These are phyloP conservation scores for Xylaria cubensis DNA, from an alignment of 495 filamentous ascomycete genomes.

Conservation along the genomic window DNA sequence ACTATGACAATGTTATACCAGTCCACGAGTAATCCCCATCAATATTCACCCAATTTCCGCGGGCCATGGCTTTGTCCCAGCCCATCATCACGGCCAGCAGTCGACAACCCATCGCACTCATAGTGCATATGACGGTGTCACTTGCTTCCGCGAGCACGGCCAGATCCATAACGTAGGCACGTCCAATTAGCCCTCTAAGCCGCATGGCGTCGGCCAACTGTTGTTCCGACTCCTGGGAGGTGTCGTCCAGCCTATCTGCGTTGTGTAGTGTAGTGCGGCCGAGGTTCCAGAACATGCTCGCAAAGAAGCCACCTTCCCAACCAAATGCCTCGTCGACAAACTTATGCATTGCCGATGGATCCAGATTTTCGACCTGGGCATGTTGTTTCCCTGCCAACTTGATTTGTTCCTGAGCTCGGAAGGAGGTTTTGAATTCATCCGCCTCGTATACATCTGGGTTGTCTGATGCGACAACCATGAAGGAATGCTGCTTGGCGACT, in stretches of 20 bases:
- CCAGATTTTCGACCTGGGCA: constrained; percentile 41
- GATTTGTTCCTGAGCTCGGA: constrained; percentile 69
- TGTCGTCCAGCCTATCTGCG: constrained; percentile 31
- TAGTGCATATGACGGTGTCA: constrained; percentile 70
- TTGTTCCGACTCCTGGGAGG: constrained; percentile 21
- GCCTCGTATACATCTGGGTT: constrained; percentile 70
- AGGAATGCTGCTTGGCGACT: constrained; percentile 46
- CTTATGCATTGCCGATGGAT: constrained; percentile 54
- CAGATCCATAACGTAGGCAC: constrained; percentile 75
- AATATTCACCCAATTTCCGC: constrained; percentile 71
- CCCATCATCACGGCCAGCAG: constrained; percentile 80
- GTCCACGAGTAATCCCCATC: constrained; percentile 70
- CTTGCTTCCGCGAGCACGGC: constrained; percentile 66
- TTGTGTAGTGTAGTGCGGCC: constrained; percentile 51
- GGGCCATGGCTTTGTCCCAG: constrained; percentile 68
- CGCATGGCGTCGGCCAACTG: constrained; percentile 60
- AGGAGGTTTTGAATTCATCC: constrained; percentile 57
- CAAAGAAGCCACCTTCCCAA: constrained; percentile 79
- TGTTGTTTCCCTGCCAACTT: constrained; percentile 65
- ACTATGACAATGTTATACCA: constrained; percentile 41
- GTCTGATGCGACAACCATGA: constrained; percentile 70
- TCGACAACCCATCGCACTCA: constrained; percentile 69
- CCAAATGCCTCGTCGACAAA: constrained; percentile 71
- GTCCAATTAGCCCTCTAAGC: constrained; percentile 68
- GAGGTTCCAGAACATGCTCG: constrained; percentile 71